phyloP scores from a whole-genome alignment of 495 filamentous ascomycete species.

The Daldinia concentrica region DNA sequence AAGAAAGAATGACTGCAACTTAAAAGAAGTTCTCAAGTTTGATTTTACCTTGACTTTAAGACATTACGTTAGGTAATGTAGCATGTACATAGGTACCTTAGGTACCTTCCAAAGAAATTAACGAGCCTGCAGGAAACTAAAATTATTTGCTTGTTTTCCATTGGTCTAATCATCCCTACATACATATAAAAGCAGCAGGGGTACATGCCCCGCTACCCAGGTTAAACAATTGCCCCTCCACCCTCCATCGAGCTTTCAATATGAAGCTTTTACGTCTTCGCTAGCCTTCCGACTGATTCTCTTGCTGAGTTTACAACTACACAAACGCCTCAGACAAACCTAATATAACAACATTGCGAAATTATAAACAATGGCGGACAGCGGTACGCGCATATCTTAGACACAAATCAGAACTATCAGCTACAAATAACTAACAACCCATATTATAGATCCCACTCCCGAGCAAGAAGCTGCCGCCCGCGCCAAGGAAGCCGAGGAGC shows the following conservation, averaged over 20 bases:
- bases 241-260: slow-evolving; percentile 34
- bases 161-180: slow-evolving; percentile 8
- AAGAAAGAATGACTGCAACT: neutral
- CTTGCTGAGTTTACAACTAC: neutral
- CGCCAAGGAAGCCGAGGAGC: slow-evolving; percentile 83
- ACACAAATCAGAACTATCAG: neutral
- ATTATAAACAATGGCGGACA: slow-evolving; percentile 30
- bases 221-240: slow-evolving; percentile 35
- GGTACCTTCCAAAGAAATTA: too few species aligned
- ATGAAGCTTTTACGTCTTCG: slow-evolving; percentile 16
- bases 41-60: neutral
- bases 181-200: slow-evolving; percentile 14
- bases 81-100: too few species aligned
- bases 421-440: slow-evolving; percentile 35
- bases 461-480: slow-evolving; percentile 75
- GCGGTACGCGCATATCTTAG: slow-evolving; percentile 9
- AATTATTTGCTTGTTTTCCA: neutral
- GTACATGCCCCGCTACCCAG: slow-evolving; percentile 19
- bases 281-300: slow-evolving; percentile 10
- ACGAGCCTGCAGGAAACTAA: neutral
- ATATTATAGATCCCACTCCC: slow-evolving; percentile 58
- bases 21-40: neutral
- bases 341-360: neutral
- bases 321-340: slow-evolving; percentile 1
- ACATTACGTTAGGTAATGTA: neutral